Base-by-base conservation (phyloP, 2,329 filamentous ascomycete species). In the Monilinia fructigena region DNA sequence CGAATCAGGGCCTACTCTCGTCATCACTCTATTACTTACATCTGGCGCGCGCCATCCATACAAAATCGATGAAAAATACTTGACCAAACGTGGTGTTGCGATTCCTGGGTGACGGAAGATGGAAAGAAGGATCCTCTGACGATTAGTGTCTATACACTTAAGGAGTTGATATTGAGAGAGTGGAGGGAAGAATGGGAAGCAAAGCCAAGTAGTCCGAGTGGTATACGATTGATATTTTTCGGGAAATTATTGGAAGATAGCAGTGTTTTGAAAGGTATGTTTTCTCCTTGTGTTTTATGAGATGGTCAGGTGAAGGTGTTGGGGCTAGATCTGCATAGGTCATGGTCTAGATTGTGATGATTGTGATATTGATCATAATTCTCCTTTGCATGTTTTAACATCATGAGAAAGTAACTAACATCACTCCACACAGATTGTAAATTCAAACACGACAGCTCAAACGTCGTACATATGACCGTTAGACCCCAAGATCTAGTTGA, bases 381-480 rank as follows among this genome's bases (percentile, higher is more conserved):
- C 31, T 35, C 31, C 31, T 35, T 6, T 8, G 38, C 12, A 40
- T 14, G 10, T 40, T 40, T 40, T 40, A 1, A 40, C 14, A 2
- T 40, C 12, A 40, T 14, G 12, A 14, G 38, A 3, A 40, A 12
- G 3, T 40, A 3, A 12, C 38, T 40, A 40, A 40, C 38, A 40
- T 40, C 5, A 14, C 14, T 31, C 3, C 59, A 18, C 55, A 64
- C 74, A 96, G 92, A 93, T 71, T 93, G 91, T 74, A 89, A 87
- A 68, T 92, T 96, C 75, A 90, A 86, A 74, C 82, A 83, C 40
- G 89, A 92, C 69, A 81, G 83, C 14, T 86, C 91, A 10, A 96
- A 96, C 72, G 91, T 96, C 38, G 88, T 97, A n/a, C 93, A 97
- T 78, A 96, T 97, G 92, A 94, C 91, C 7, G 88, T 97, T 72